Percentiles rank a stretch among this genome's conserved stretches.
phyloP scores from a whole-genome alignment of 2,329 filamentous ascomycete genomes.

The Nemania serpens region DNA sequence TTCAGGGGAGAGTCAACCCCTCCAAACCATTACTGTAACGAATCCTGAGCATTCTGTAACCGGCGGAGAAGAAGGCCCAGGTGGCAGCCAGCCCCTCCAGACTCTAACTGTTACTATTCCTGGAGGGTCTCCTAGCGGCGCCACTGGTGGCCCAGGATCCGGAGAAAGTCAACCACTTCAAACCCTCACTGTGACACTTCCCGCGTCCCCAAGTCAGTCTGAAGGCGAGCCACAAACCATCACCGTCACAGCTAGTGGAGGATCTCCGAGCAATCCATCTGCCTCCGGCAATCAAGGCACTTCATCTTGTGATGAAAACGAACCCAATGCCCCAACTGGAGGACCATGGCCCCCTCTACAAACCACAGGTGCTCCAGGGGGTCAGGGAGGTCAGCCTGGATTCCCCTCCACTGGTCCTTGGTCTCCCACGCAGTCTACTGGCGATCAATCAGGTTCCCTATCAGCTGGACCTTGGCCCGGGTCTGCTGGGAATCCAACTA shows the following conservation, averaged over 20 bases:
- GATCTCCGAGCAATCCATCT: slow-evolving; percentile 15
- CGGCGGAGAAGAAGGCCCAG: slow-evolving; percentile 5
- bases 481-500: slow-evolving; percentile 11
- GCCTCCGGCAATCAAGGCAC: slow-evolving; percentile 20
- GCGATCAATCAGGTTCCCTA: slow-evolving; percentile 16
- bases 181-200: slow-evolving; percentile 25
- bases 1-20: slow-evolving; percentile 15
- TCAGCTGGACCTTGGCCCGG: slow-evolving; percentile 9
- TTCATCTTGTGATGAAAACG: slow-evolving; percentile 26
- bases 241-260: slow-evolving; percentile 24
- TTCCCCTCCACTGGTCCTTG: slow-evolving; percentile 16
- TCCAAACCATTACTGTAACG: slow-evolving; percentile 27
- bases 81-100: slow-evolving; percentile 18
- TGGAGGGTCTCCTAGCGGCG: neutral
- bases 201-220: slow-evolving; percentile 7
- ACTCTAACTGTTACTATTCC: slow-evolving; percentile 26
- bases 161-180: slow-evolving; percentile 21
- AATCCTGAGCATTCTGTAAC: slow-evolving; percentile 15
- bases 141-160: slow-evolving; percentile 12
- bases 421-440: slow-evolving; percentile 14
- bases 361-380: slow-evolving; percentile 26
- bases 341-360: slow-evolving; percentile 22
- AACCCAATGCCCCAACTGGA: slow-evolving; percentile 8
- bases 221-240: slow-evolving; percentile 25
- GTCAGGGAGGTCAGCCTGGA: slow-evolving; percentile 14